A percentile compares a stretch with the other conserved stretches of the same genome.
phyloP scores from a whole-genome alignment of 345 rosid species.

The Eucalyptus caleyi region DNA sequence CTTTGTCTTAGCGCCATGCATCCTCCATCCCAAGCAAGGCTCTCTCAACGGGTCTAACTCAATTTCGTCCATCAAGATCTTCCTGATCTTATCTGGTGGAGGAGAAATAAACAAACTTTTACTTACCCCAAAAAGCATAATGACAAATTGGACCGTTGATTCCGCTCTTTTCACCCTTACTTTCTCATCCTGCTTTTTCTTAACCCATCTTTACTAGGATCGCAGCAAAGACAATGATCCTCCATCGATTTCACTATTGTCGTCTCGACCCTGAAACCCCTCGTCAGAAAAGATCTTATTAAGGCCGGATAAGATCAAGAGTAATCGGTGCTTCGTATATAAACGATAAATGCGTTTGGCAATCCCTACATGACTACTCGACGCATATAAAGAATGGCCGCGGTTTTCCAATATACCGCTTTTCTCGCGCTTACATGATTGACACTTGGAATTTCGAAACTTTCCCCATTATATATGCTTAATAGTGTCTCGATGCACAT shows the following conservation, averaged over 20 bases:
- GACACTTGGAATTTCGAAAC: neutral
- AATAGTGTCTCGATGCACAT: neutral
- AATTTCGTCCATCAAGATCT: neutral
- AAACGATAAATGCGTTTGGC: neutral
- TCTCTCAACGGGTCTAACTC: neutral
- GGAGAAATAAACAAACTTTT: neutral
- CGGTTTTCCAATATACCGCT: neutral
- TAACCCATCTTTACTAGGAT: neutral
- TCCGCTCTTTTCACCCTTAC: neutral
- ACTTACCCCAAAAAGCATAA: neutral
- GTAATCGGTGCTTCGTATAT: neutral
- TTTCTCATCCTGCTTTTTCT: neutral
- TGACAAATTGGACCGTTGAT: neutral
- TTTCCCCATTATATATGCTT: neutral
- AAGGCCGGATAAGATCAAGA: neutral
- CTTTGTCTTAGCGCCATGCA: neutral
- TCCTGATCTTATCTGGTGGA: neutral
- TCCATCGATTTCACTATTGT: neutral
- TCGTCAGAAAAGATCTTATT: neutral
- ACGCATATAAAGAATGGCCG: neutral
- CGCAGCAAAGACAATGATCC: neutral
- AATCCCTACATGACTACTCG: neutral
- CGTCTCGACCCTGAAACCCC: neutral
- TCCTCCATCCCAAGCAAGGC: neutral
- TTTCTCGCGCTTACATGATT: neutral